Conservation (phyloP, 805 yeast species). For the Kazachstania bromeliacearum region DNA sequence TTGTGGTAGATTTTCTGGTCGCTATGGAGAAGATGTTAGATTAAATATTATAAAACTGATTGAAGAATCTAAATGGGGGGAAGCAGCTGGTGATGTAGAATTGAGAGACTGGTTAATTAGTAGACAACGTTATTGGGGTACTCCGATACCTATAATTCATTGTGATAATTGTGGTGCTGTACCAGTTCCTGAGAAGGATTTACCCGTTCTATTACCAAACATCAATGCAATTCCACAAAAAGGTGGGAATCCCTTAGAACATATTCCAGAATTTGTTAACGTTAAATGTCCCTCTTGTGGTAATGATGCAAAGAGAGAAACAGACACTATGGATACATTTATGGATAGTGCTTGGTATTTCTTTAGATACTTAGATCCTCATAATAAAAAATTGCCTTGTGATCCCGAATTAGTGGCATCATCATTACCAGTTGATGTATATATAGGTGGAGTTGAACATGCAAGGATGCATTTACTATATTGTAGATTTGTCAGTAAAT, state of each 20-base stretch:
- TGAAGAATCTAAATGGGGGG: background rate
- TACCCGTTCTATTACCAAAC: constrained; percentile 76
- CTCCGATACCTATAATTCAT: constrained; percentile 92
- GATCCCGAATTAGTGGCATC: constrained; percentile 37
- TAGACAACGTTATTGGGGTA: constrained; percentile 96
- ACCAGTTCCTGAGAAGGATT: constrained; percentile 78
- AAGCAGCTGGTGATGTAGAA: constrained; percentile 42
- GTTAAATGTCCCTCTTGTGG: constrained; percentile 78
- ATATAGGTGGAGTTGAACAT: constrained; percentile 94
- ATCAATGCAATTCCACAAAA: constrained; percentile 40
- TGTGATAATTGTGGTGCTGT: constrained; percentile 82
- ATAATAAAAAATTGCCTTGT: constrained; percentile 51
- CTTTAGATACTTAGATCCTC: constrained; percentile 72
- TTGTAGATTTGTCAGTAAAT: constrained; percentile 77
- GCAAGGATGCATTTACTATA: constrained; percentile 88
- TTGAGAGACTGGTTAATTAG: constrained; percentile 91
- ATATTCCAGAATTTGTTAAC: constrained; percentile 57
- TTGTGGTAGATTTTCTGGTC: constrained; percentile 45
- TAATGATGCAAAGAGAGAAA: constrained; percentile 66
- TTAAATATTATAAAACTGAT: background rate
- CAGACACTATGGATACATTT: constrained; percentile 98
- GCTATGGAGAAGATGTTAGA: background rate
- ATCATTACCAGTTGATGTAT: constrained; percentile 76
- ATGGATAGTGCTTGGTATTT: constrained; percentile 97
- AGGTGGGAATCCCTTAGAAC: constrained; percentile 59